Evolutionary conservation across 2,329 filamentous ascomycete species (phyloP).

Genomic region (Corniculantispora saksenae): DNA sequence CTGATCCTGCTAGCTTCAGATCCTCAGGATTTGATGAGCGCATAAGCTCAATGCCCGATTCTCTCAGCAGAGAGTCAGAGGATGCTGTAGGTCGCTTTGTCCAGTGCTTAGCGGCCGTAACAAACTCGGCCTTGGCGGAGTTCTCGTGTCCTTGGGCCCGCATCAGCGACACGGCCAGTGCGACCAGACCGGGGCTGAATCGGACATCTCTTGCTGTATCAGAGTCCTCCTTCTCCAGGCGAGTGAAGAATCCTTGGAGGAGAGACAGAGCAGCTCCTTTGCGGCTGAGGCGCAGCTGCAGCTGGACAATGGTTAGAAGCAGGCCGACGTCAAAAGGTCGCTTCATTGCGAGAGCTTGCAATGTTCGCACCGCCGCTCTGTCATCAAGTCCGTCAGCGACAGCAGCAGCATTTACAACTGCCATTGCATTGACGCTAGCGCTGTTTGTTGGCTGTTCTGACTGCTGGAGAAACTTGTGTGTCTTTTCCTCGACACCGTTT

Average conservation of each 20-base stretch:
- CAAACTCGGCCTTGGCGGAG: conserved; percentile 71
- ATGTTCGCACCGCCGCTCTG: conserved; percentile 67
- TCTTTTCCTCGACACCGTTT: conserved; percentile 56
- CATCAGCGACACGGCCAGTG: conserved; percentile 78
- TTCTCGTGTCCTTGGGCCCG: conserved; percentile 71
- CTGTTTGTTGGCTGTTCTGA: conserved; percentile 31
- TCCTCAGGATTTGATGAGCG: conserved; percentile 72
- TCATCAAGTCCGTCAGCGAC: conserved; percentile 61
- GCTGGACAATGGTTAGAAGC: conserved; percentile 75
- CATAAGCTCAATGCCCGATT: conserved; percentile 81
- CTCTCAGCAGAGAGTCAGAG: conserved; percentile 69
- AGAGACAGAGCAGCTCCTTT: conserved; percentile 71
- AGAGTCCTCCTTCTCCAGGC: conserved; percentile 63
- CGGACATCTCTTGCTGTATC: conserved; percentile 66
- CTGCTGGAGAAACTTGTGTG: conserved; percentile 41
- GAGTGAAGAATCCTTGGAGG: conserved; percentile 73
- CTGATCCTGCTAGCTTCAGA: conserved; percentile 68
- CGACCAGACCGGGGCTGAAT: conserved; percentile 82
- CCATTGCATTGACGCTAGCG: conserved; percentile 42
- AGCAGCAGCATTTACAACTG: conserved; percentile 69
- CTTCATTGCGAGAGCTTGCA: conserved; percentile 69
- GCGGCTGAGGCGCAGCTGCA: conserved; percentile 74
- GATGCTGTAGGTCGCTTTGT: conserved; percentile 51
- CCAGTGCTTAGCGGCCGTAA: conserved; percentile 82
- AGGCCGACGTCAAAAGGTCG: conserved; percentile 80